Evolutionary conservation across 345 rosid genomes (phyloP), one percentile per base, ranked within the genome.

Genomic region (Eucalyptus viminalis): DNA sequence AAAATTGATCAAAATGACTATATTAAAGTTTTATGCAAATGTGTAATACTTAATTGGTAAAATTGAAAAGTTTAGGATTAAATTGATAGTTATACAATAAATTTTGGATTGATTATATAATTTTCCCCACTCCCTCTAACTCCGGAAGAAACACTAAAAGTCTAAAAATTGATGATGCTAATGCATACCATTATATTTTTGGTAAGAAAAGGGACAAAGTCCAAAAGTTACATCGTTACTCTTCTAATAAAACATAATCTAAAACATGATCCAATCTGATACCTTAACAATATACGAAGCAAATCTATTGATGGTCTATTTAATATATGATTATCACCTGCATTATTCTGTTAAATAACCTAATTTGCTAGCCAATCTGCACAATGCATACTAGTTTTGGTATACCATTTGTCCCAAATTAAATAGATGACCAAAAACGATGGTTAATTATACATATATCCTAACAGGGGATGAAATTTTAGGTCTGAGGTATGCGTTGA

Each of bases 21-120:
- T 2, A 62, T 62, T 62, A 2, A 6, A 29, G 7, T 25, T 62
- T 14, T 1, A 29, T 1, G 1, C 34, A 29, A 62, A 29, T 0
- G 7, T 29, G 14, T 29, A 62, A 14, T 3, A 13, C 3, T 62
- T 6, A 62, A 62, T 62, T 62, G 17, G 4, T 7, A 62, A 62
- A 62, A 62, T 29, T 62, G 4, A 62, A 62, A 29, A 62, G 17
- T 29, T 62, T 62, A 12, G 4, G 1, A 62, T 27, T 62, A 7
- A 62, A 62, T 62, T 29, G 2, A 2, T 1, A 27, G 4, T 3
- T 1, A 9, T 13, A 13, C 9, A 62, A 29, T 62, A 62, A 4
- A 6, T 62, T 62, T 3, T 6, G 4, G 4, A 62, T 29, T 27
- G 69, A 60, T 60, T 60, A 13, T 8, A 29, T 62, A 62, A 62